These are phyloP conservation scores for Stentor roeselii DNA, from an alignment of 73 alveolate genomes.

Conservation along the genomic window DNA sequence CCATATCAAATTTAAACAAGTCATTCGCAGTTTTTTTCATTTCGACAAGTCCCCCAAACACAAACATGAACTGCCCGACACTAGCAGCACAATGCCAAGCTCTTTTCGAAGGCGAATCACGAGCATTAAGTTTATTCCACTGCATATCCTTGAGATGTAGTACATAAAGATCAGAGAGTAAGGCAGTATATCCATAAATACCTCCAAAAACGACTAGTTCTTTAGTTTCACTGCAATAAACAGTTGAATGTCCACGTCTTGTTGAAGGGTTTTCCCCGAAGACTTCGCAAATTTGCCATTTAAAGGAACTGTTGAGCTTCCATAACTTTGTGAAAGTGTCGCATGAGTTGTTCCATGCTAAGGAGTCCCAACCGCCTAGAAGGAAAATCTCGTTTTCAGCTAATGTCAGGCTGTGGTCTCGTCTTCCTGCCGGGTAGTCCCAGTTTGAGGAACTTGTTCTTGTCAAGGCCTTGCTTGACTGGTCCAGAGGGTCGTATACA, in stretches of 20 bases:
- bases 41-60: slow-evolving; percentile 22
- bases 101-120: slow-evolving; percentile 21
- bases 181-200: neutral
- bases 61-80: neutral
- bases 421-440: neutral
- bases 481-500: slow-evolving; percentile 6
- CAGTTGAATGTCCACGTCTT: slow-evolving; percentile 11
- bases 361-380: slow-evolving; percentile 20
- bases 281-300: slow-evolving; percentile 22
- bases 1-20: neutral
- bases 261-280: neutral
- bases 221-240: neutral
- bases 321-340: neutral
- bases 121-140: neutral
- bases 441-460: neutral
- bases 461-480: neutral
- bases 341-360: neutral
- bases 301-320: neutral
- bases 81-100: slow-evolving; percentile 22
- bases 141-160: neutral
- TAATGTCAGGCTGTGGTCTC: slow-evolving; percentile 10
- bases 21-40: neutral
- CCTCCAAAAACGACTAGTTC: slow-evolving; percentile 22
- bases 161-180: neutral
- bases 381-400: neutral